Percentiles rank a stretch among this genome's conserved stretches.
Conservation (phyloP, 169 alveolate genomes). For the Plasmodium yoelii region DNA sequence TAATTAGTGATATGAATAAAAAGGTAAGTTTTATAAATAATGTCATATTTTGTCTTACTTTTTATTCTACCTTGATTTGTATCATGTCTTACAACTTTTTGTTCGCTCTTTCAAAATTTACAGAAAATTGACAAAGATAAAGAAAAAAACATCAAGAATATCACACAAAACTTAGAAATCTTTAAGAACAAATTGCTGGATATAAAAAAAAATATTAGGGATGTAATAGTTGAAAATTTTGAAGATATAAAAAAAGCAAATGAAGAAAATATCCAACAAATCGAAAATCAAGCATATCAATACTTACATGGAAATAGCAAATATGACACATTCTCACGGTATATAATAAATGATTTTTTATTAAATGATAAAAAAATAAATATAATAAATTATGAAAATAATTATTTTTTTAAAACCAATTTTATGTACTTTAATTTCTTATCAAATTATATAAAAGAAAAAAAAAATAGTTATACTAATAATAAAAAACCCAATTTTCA, state of each 20-base stretch:
- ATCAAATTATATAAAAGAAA: slow-evolving; percentile 35
- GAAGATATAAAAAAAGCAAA: slow-evolving; percentile 7
- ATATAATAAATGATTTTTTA: slow-evolving; percentile 61
- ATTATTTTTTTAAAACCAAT: slow-evolving; percentile 46
- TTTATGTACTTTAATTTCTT: slow-evolving; percentile 47
- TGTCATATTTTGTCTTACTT: background rate
- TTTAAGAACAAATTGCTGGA: slow-evolving; percentile 20
- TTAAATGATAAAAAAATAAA: slow-evolving; percentile 52
- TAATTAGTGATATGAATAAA: slow-evolving; percentile 39
- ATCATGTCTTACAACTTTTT: background rate
- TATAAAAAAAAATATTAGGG: slow-evolving; percentile 26
- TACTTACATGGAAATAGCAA: slow-evolving; percentile 26
- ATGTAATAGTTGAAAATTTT: slow-evolving; percentile 18
- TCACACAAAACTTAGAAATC: slow-evolving; percentile 20
- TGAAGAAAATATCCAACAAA: slow-evolving; percentile 4
- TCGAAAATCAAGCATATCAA: slow-evolving; percentile 18
- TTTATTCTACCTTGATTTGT: background rate
- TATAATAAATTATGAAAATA: slow-evolving; percentile 45
- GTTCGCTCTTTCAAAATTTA: background rate
- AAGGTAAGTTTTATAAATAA: slow-evolving; percentile 18
- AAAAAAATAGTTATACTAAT: background rate
- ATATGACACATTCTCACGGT: slow-evolving; percentile 44
- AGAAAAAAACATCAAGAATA: slow-evolving; percentile 9
- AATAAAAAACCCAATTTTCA: background rate
- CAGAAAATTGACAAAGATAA: slow-evolving; percentile 54